Evolutionary conservation across 768 basidiomycete genomes (phyloP).

Genomic region (Russula griseocarnosa): DNA sequence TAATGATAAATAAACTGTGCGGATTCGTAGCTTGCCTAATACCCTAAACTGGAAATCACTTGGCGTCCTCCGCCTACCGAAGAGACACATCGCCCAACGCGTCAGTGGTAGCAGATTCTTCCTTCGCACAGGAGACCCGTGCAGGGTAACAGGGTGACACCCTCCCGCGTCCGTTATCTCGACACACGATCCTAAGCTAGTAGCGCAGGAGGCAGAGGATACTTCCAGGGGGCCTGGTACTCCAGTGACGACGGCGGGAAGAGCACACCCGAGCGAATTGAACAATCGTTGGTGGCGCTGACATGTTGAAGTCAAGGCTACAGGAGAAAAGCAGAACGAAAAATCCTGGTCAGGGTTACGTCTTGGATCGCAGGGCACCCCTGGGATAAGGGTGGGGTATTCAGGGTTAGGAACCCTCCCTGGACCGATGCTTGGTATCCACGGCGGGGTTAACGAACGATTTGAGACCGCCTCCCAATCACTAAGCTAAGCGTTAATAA

Average conservation of each 20-base stretch:
- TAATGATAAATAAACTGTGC: constrained; percentile 5
- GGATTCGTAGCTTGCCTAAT: background rate
- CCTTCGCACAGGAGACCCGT: background rate
- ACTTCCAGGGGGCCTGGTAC: background rate
- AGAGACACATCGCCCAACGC: constrained; percentile 18
- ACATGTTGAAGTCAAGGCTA: constrained; percentile 14
- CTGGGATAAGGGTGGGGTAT: constrained; percentile 2
- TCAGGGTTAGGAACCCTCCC: background rate
- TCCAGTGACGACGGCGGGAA: constrained; percentile 15
- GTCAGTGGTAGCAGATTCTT: constrained; percentile 8
- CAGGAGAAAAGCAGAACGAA: constrained; percentile 20
- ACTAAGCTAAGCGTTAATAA: background rate
- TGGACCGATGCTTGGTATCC: constrained; percentile 14
- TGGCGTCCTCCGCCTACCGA: background rate
- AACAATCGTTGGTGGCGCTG: constrained; percentile 20
- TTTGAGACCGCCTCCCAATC: constrained; percentile 15
- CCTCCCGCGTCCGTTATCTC: background rate
- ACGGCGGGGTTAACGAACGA: constrained; percentile 17
- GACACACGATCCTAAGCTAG: constrained; percentile 5
- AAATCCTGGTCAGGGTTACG: constrained; percentile 15
- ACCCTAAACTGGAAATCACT: background rate
- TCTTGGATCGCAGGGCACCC: background rate
- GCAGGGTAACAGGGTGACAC: background rate
- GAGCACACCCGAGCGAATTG: constrained; percentile 2
- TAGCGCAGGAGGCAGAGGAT: constrained; percentile 7